Base-by-base conservation (phyloP, 345 rosid genomes). In the Psidium guajava region DNA sequence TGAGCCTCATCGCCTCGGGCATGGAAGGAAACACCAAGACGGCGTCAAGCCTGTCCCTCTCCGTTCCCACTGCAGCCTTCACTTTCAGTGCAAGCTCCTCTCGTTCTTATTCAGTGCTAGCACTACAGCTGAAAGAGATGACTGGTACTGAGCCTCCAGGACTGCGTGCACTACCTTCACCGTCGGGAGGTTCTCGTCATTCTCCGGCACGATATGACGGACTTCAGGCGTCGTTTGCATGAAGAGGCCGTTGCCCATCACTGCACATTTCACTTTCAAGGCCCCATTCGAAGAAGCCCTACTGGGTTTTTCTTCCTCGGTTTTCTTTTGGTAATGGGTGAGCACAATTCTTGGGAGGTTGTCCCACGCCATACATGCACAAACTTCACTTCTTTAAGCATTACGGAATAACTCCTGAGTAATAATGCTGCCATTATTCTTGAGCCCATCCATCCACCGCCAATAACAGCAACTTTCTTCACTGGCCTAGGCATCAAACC, bases 1-100 rank as follows among this genome's bases (percentile, higher is more conserved):
- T 97, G 0, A 97, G 91, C 90, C 99, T 95, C 99, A 97, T 97
- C 59, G 96, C 98, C 89, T 96, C 99, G 50, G 99, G 99, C 99
- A 97, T 97, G 49, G 98, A 97, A 87, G 99, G 99, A 93, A 97
- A 97, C 69, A 97, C 98, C 81, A 97, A 91, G 82, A 97, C 99
- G 5, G 99, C 98, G 82, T 97, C 98, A 85, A 97, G 94, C 89
- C 98, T 93, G 85, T 97, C 98, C 91, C 99, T 93, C 57, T 96
- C 93, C 83, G 93, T 97, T 95, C 96, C 99, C 88, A 96, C 98
- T 0, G 99, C 99, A 42, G 90, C 89, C 85, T 96, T 95, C 22
- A 97, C 96, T 86, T 95, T 97, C 90, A 94, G 83, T 11, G 99
- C 98, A 49, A 97, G 91, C 92, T 97, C 98, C 91, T 97, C 47